phyloP scores from a whole-genome alignment of 139 green algal species.

The Chlamydomonas asymmetrica region DNA sequence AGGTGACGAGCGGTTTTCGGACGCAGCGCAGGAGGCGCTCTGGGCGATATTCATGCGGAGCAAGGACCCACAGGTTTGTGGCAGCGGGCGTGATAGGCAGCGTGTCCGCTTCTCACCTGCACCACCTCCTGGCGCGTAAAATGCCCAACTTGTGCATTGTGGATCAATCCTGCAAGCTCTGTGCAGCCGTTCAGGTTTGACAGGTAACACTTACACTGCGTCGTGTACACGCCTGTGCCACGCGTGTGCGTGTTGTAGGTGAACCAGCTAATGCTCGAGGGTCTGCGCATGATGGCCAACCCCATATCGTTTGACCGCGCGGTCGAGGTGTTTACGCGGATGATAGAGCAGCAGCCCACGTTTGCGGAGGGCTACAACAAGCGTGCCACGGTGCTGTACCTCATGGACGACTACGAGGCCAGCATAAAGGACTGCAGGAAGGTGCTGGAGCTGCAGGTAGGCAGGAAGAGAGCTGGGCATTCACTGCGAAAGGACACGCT shows the following conservation, averaged over 20 bases:
- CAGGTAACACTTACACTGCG: not conserved
- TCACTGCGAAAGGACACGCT: too few species aligned
- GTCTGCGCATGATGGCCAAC: constrained; percentile 31
- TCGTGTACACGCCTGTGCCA: not conserved
- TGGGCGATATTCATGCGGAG: constrained; percentile 56
- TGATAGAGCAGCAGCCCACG: constrained; percentile 34
- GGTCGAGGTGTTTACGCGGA: constrained; percentile 37
- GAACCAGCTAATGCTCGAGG: constrained; percentile 50
- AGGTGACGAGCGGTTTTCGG: constrained; percentile 24
- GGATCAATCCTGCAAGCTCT: not conserved
- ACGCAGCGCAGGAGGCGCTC: constrained; percentile 45
- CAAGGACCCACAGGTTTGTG: not conserved
- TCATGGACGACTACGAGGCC: constrained; percentile 54
- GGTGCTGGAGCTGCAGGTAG: constrained; percentile 50
- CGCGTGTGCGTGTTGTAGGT: not conserved
- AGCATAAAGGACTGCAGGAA: constrained; percentile 55
- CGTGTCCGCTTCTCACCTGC: not conserved
- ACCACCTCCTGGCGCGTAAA: not conserved
- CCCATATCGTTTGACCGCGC: constrained; percentile 24
- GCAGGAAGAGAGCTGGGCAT: too few species aligned
- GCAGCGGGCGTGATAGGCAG: not conserved
- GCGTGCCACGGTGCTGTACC: constrained; percentile 67
- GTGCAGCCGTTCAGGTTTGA: constrained; percentile 7
- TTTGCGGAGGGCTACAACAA: constrained; percentile 75
- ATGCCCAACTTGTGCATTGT: not conserved